Evolutionary conservation across 192 early-diverging fungal species (phyloP).

Genomic region (Linnemannia zychae): DNA sequence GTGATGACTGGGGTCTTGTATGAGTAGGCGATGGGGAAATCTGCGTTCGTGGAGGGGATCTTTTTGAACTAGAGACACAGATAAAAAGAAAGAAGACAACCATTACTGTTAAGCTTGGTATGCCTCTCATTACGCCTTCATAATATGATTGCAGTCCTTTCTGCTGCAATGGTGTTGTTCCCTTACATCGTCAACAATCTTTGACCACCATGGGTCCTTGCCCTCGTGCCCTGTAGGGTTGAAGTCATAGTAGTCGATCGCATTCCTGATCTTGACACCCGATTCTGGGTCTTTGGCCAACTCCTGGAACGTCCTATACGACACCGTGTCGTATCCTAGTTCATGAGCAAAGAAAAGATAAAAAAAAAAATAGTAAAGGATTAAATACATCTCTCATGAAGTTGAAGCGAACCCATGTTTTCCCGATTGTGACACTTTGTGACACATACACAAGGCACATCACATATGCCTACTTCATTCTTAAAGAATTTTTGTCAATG

Average conservation of each 20-base stretch:
- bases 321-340: constrained; percentile 54
- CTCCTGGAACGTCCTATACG: constrained; percentile 61
- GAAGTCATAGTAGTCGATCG: constrained; percentile 57
- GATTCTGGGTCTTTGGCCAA: constrained; percentile 57
- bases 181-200: constrained; percentile 62
- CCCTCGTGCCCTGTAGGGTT: constrained; percentile 41
- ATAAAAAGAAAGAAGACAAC: constrained; percentile 5
- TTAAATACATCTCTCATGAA: neutral
- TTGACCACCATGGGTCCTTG: constrained; percentile 61
- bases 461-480: neutral
- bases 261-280: constrained; percentile 52
- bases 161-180: neutral
- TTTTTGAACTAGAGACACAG: constrained; percentile 30
- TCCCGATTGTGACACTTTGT: neutral
- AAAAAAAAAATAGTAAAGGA: constrained; percentile 13
- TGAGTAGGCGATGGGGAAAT: constrained; percentile 46
- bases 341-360: neutral
- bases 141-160: neutral
- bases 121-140: neutral
- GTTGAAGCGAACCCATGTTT: neutral
- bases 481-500: neutral
- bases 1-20: constrained; percentile 48
- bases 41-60: constrained; percentile 22
- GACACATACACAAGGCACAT: neutral
- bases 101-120: neutral